These are phyloP conservation scores for Xerocomellus dryophilus DNA, from an alignment of 768 basidiomycete species.

Conservation along the genomic window DNA sequence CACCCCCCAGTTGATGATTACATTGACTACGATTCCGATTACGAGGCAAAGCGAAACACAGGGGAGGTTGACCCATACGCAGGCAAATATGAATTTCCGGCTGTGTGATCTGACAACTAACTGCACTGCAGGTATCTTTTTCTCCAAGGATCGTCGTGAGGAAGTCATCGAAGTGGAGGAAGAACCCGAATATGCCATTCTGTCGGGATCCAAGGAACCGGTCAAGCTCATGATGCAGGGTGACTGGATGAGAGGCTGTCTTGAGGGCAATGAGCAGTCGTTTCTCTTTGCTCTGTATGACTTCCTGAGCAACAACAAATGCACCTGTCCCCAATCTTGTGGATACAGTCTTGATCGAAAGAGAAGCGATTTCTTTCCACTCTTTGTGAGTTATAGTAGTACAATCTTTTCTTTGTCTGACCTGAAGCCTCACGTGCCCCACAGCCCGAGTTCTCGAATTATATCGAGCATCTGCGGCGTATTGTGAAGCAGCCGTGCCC, in stretches of 20 bases:
- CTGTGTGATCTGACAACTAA: conserved; percentile 4
- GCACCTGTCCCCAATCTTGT: conserved; percentile 74
- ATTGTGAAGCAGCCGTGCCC: conserved; percentile 62
- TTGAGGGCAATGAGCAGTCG: conserved; percentile 87
- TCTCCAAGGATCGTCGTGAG: conserved; percentile 90
- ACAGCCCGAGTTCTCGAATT: conserved; percentile 71
- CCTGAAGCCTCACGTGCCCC: conserved; percentile 10
- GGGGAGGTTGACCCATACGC: conserved; percentile 85
- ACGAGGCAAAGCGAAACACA: conserved; percentile 45
- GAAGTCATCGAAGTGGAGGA: conserved; percentile 92
- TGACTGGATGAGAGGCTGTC: conserved; percentile 97
- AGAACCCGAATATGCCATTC: conserved; percentile 50
- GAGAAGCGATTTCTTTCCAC: conserved; percentile 77
- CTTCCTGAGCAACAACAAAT: conserved; percentile 59
- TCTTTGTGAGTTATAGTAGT: conserved; percentile 60
- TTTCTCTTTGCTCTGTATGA: conserved; percentile 85
- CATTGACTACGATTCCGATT: conserved; percentile 83
- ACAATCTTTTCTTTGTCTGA: not conserved
- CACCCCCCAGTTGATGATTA: conserved; percentile 48
- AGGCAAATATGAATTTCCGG: conserved; percentile 42
- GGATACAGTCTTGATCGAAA: conserved; percentile 56
- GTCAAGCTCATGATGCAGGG: conserved; percentile 79
- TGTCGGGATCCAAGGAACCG: conserved; percentile 44
- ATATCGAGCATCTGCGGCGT: conserved; percentile 59
- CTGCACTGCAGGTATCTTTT: conserved; percentile 70